A percentile compares a stretch with the other conserved stretches of the same genome.
Conservation (phyloP, 1,284 basidiomycete species). For the Laetiporus sulphureus region DNA sequence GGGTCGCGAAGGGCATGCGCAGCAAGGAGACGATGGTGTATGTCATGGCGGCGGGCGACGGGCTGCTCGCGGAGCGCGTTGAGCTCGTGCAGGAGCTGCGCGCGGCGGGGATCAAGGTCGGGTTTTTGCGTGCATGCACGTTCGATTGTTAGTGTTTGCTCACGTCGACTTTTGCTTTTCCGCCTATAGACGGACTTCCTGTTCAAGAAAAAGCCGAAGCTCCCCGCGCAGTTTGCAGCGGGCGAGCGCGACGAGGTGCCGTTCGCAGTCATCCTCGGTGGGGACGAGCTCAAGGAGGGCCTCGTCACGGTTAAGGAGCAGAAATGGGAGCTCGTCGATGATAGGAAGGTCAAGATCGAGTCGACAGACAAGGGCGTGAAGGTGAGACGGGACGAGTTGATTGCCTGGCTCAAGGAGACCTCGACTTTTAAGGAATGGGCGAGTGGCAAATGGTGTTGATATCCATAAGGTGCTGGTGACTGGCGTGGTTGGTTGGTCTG, state of each 20-base stretch:
- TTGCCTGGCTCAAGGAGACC: conserved; percentile 62
- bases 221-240: conserved; percentile 80
- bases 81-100: conserved; percentile 78
- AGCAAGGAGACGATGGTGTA: conserved; percentile 94
- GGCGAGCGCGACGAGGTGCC: conserved; percentile 92
- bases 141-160: conserved; percentile 6
- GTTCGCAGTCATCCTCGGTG: conserved; percentile 87
- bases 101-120: conserved; percentile 84
- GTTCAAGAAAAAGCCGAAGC: conserved; percentile 90
- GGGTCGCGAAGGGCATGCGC: conserved; percentile 70
- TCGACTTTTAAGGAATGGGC: conserved; percentile 41
- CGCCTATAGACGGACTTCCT: conserved; percentile 83
- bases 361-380: conserved; percentile 59
- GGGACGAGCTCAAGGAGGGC: conserved; percentile 79
- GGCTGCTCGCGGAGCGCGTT: conserved; percentile 84
- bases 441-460: conserved; percentile 26
- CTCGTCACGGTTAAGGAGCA: conserved; percentile 92
- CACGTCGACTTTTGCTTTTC: too few relatives aligned
- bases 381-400: conserved; percentile 63
- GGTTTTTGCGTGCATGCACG: conserved; percentile 12
- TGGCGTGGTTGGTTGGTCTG: conserved; percentile 1
- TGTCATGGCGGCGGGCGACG: conserved; percentile 91
- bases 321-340: conserved; percentile 71
- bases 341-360: conserved; percentile 67
- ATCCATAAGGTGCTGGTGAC: conserved; percentile 1